Conservation (phyloP, 202 grass and related monocot genomes). For the Schoenoplectus triqueter region DNA sequence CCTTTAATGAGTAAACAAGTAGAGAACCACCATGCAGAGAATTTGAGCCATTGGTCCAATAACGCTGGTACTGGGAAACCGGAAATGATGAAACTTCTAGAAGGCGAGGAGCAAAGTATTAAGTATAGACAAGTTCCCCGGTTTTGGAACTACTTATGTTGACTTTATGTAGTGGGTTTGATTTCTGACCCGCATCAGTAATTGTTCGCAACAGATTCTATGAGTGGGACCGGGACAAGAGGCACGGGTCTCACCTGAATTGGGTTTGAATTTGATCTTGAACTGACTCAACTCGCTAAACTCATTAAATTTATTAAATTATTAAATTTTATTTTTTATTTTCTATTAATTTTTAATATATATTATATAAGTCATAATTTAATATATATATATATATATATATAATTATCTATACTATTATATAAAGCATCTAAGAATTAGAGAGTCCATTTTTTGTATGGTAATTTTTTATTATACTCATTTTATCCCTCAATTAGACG, state of each 20-base stretch:
- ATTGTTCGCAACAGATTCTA: background rate
- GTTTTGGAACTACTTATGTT: background rate
- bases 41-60: background rate
- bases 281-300: no score
- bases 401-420: no score
- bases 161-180: background rate
- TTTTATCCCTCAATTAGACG: no score
- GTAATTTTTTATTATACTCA: no score
- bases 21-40: slow-evolving; percentile 12
- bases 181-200: background rate
- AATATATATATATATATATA: no score
- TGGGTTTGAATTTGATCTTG: no score
- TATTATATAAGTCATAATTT: no score
- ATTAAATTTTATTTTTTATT: no score
- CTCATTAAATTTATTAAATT: no score
- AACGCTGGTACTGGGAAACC: background rate
- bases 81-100: slow-evolving; percentile 11
- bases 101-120: background rate
- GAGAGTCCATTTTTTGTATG: no score
- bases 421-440: no score
- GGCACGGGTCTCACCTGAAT: background rate
- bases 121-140: background rate
- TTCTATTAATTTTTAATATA: no score
- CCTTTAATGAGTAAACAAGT: background rate
- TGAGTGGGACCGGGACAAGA: background rate